Evolutionary conservation across 2,329 filamentous ascomycete species (phyloP).

Genomic region (Scleromitrula shiraiana): DNA sequence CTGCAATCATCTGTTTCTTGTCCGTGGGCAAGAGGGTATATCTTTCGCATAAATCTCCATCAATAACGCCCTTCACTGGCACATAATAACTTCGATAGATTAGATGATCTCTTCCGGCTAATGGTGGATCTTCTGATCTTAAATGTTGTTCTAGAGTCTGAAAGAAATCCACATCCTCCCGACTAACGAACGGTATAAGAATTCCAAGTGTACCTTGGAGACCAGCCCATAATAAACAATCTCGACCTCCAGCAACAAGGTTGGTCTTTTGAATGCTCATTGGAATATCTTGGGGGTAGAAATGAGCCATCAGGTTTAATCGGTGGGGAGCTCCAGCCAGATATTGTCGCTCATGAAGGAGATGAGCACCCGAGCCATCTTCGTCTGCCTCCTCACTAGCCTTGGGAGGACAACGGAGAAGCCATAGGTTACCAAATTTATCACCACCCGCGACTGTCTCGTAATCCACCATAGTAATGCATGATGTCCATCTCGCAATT

Average conservation of each 20-base stretch:
- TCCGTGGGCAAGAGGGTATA: slow-evolving; percentile 78
- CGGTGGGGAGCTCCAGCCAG: slow-evolving; percentile 84
- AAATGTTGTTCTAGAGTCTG: slow-evolving; percentile 86
- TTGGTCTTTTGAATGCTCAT: slow-evolving; percentile 84
- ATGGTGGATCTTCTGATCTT: slow-evolving; percentile 74
- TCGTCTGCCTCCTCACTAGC: slow-evolving; percentile 86
- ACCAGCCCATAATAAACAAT: slow-evolving; percentile 88
- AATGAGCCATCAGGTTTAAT: slow-evolving; percentile 77
- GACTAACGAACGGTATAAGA: slow-evolving; percentile 80
- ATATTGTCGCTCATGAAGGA: slow-evolving; percentile 85
- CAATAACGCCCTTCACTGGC: slow-evolving; percentile 92
- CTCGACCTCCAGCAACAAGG: slow-evolving; percentile 83
- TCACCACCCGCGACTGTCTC: slow-evolving; percentile 91
- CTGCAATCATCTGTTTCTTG: slow-evolving; percentile 92
- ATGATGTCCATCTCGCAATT: slow-evolving; percentile 82
- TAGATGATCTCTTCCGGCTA: slow-evolving; percentile 88
- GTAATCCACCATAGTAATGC: slow-evolving; percentile 92
- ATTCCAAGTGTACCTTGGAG: slow-evolving; percentile 92
- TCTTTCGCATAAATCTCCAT: slow-evolving; percentile 92
- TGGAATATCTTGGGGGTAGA: slow-evolving; percentile 85
- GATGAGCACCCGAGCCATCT: slow-evolving; percentile 79
- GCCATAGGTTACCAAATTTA: slow-evolving; percentile 95
- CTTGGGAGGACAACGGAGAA: slow-evolving; percentile 80
- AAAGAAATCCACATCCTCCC: slow-evolving; percentile 97
- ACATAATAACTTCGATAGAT: slow-evolving; percentile 95